A percentile compares a stretch with the other conserved stretches of the same genome.
phyloP scores from a whole-genome alignment of 2,329 filamentous ascomycete species.

The Xylariales sp. region DNA sequence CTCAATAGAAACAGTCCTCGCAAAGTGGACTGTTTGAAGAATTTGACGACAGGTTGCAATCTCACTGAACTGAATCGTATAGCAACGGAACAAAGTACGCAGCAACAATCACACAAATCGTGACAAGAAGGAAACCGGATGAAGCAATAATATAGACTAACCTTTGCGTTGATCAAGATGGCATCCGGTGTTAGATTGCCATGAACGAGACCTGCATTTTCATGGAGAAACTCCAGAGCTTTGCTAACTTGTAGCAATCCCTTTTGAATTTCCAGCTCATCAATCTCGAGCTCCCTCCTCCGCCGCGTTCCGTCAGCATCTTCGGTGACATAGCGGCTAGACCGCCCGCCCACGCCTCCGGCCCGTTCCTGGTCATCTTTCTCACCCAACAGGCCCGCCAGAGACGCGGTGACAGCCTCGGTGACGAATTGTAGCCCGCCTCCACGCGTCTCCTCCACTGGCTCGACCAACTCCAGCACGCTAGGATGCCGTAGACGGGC shows the following conservation, averaged over 20 bases:
- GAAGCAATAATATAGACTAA: too few relatives aligned
- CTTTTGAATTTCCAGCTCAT: constrained; percentile 97
- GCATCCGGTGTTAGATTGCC: constrained; percentile 92
- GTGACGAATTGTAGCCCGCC: constrained; percentile 95
- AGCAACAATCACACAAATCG: too few relatives aligned
- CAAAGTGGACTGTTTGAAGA: too few relatives aligned
- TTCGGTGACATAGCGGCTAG: constrained; percentile 77
- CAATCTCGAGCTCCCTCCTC: constrained; percentile 82
- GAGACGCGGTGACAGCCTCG: constrained; percentile 83
- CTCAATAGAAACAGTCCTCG: too few relatives aligned
- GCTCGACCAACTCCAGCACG: constrained; percentile 87
- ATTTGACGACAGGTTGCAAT: too few relatives aligned
- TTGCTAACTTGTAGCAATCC: constrained; percentile 89
- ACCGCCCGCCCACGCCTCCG: constrained; percentile 62
- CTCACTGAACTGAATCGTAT: too few relatives aligned
- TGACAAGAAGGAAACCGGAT: too few relatives aligned
- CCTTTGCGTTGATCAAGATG: constrained; percentile 90
- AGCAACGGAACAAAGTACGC: too few relatives aligned
- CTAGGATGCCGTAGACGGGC: constrained; percentile 87
- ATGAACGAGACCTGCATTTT: constrained; percentile 90
- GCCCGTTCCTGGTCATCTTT: constrained; percentile 81
- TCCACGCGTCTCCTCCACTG: constrained; percentile 87
- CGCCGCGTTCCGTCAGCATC: constrained; percentile 68
- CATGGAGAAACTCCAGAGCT: constrained; percentile 89
- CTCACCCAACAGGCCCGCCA: constrained; percentile 75